Base-by-base conservation (phyloP, 2,329 filamentous ascomycete genomes). In the Cercospora sesami region DNA sequence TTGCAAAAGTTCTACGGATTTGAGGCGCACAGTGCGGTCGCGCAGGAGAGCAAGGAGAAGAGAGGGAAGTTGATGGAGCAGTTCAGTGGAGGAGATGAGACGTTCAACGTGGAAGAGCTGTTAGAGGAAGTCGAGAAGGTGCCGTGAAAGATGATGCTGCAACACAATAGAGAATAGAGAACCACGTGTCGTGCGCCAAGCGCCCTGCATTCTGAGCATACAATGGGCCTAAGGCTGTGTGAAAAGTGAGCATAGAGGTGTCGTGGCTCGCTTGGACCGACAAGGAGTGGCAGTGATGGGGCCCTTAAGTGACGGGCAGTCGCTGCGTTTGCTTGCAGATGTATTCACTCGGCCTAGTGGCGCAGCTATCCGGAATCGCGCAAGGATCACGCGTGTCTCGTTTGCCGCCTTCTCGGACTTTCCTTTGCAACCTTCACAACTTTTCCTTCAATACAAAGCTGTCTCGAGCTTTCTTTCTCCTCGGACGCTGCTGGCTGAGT, bases 111-210 rank as follows among this genome's bases (percentile, higher is more conserved):
- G 6, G 91, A 97, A 79, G 89, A 90, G 79, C 79, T 99, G 76
- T 80, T 99, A 69, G 92, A 96, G 72, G 94, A 98, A 84, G 90
- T 92, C 0, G 94, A 98, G 85, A 92, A 89, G 80, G 82, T 96
- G 63, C 76, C 76, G 62, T 78, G 74, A 76, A 59, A 31, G 28
- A 59, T 5, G 10, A 31, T 28, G 30, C 16, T 33, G 55, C 10
- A 10, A 18, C 21, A n/a, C 2, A 36, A 18, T 21, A 21, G 55
- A 21, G 55, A 23, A 55, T 28, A 28, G 48, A 55, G 26, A 18
- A 8, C 10, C 48, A 28, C 21, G 23, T n/a, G 48, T 55, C 14
- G 4, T 23, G 5, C 14, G 23, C 5, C 48, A 28, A 23, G 14
- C 14, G 6, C 3, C n/a, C n/a, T n/a, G n/a, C n/a, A n/a, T n/a